Evolutionary conservation across 2,329 filamentous ascomycete species (phyloP).

Genomic region (Aspergillus nomiae): DNA sequence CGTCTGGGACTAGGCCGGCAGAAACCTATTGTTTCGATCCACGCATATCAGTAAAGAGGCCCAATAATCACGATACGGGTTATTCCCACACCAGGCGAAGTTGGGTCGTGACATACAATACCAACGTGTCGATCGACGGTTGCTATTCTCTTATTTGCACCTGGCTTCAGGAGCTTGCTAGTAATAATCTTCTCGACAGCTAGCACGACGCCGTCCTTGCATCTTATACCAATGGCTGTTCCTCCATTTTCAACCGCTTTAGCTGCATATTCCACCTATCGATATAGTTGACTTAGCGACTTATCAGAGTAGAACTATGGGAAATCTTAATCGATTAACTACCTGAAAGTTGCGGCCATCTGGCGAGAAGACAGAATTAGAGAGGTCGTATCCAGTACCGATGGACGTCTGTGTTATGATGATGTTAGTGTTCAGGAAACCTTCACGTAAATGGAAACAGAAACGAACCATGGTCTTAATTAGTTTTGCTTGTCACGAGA

Average conservation of each 20-base stretch:
- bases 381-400: slow-evolving; percentile 98
- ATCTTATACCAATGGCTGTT: slow-evolving; percentile 92
- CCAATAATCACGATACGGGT: background rate
- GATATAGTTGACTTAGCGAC: slow-evolving; percentile 18
- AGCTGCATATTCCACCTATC: slow-evolving; percentile 85
- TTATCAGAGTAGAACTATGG: background rate
- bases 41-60: slow-evolving; percentile 7
- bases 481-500: background rate
- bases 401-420: slow-evolving; percentile 77
- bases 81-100: background rate
- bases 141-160: slow-evolving; percentile 95
- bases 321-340: slow-evolving; percentile 15
- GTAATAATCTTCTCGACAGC: slow-evolving; percentile 95
- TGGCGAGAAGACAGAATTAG: slow-evolving; percentile 99
- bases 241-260: slow-evolving; percentile 99
- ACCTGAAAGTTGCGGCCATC: slow-evolving; percentile 99
- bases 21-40: slow-evolving; percentile 66
- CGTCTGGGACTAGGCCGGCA: slow-evolving; percentile 91
- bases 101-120: slow-evolving; percentile 64
- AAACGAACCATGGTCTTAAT: slow-evolving; percentile 25
- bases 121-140: slow-evolving; percentile 93
- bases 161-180: slow-evolving; percentile 92
- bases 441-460: slow-evolving; percentile 13
- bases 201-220: slow-evolving; percentile 94
- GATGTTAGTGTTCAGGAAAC: slow-evolving; percentile 16